Evolutionary conservation across 306 rosid genomes (phyloP), one percentile per base, ranked within the genome.

Genomic region (Boehmeria nivea): DNA sequence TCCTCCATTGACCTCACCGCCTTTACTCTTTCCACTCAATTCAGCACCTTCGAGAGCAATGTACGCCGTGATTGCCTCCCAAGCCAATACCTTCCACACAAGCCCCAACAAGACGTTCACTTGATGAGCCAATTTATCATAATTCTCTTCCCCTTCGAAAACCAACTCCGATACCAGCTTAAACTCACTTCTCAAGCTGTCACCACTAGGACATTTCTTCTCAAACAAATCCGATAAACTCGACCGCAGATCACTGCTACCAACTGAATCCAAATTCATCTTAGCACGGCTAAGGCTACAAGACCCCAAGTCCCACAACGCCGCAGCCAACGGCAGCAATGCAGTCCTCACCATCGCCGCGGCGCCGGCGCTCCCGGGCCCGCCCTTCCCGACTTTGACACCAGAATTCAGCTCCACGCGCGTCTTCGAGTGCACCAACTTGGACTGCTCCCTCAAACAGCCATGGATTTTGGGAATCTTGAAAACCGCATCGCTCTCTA

Each of bases 51-150:
- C 89, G 0, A 87, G 78, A 13, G 55, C 76, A 1, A 69, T 49
- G 60, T 76, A 65, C 3, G 76, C 89, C 1, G 81, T 66, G 12
- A 72, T 57, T 19, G 68, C 75, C 63, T 91, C 96, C 96, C 93
- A 91, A 1, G 73, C 78, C 66, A 87, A 83, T 64, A 82, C 78
- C 43, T 77, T 81, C 93, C 84, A 82, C 49, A 91, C 85, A 58
- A 69, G 69, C 9, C 25, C 80, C 63, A 77, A 51, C 59, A 87
- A 66, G 65, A 60, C 60, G 26, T 68, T 75, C 54, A 84, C 63
- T 59, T 72, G 63, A 55, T 79, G 81, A 2, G 76, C 89, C 78
- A 84, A 81, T 43, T 61, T 72, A 42, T 33, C 82, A 57, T 67
- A 75, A 3, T 72, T 74, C 55, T 77, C 77, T 42, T 65, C 79